phyloP scores from a whole-genome alignment of 2,329 filamentous ascomycete species.

The Neonectria punicea region DNA sequence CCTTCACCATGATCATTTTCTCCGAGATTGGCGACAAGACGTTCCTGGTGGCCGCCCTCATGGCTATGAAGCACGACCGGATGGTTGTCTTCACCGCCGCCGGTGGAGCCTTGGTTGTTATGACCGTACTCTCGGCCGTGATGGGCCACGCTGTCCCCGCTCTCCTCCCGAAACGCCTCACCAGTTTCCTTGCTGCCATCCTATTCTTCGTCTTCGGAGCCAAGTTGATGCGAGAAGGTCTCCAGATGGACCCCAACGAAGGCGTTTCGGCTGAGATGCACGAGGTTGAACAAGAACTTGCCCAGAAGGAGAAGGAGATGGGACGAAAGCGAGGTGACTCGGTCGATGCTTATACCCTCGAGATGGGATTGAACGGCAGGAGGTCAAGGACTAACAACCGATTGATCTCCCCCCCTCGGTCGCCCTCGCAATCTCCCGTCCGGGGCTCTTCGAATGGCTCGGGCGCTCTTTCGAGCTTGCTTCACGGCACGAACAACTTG shows the following conservation, averaged over 20 bases:
- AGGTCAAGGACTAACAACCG: slow-evolving; percentile 80
- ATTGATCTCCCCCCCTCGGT: slow-evolving; percentile 82
- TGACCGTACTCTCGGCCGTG: slow-evolving; percentile 94
- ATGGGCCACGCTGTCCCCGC: slow-evolving; percentile 92
- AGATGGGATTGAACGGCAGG: slow-evolving; percentile 78
- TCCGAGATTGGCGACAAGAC: slow-evolving; percentile 99
- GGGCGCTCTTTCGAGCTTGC: slow-evolving; percentile 51
- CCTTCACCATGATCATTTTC: slow-evolving; percentile 96
- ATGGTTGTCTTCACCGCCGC: slow-evolving; percentile 94
- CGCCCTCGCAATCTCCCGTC: slow-evolving; percentile 79
- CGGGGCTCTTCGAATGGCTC: slow-evolving; percentile 64
- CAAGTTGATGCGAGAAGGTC: slow-evolving; percentile 85
- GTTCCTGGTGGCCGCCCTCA: slow-evolving; percentile 94
- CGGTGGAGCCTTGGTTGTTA: slow-evolving; percentile 89
- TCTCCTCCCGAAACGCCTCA: slow-evolving; percentile 89
- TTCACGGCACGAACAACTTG: slow-evolving; percentile 82
- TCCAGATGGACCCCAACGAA: slow-evolving; percentile 88
- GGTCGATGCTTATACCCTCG: slow-evolving; percentile 79
- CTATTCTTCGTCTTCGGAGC: slow-evolving; percentile 92
- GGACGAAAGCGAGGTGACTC: slow-evolving; percentile 70
- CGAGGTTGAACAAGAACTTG: slow-evolving; percentile 92
- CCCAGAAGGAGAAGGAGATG: slow-evolving; percentile 89
- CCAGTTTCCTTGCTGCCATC: slow-evolving; percentile 84
- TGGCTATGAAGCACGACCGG: slow-evolving; percentile 98
- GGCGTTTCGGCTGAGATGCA: slow-evolving; percentile 98